Evolutionary conservation across 2,329 filamentous ascomycete genomes (phyloP), one percentile per base, ranked within the genome.

Genomic region (Fusarium chuoi): DNA sequence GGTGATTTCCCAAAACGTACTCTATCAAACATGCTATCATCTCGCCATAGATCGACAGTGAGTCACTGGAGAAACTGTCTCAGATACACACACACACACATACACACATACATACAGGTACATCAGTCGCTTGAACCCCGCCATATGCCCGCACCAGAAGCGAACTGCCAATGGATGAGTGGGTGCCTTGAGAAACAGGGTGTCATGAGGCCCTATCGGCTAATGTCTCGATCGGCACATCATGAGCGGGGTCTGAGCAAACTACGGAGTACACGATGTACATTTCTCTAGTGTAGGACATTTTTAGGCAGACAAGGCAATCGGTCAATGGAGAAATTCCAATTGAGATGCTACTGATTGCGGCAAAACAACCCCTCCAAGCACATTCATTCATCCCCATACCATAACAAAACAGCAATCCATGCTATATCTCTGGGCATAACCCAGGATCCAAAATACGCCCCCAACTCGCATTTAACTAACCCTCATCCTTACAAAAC

Each of bases 151-250:
- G 26, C 41, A 38, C 26, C 59, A 62, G 15, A 51, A 57, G 24
- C 35, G 51, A 38, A 55, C 52, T 59, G 33, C 42, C 59, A 39
- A 65, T 30, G 22, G 62, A 65, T 30, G 22, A 56, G 44, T 72
- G 22, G 62, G 44, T 72, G 68, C 63, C 68, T 71, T 68, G 68
- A 46, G 68, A 70, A 45, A 52, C 51, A 35, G 42, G 68, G 68
- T 68, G 68, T 71, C 69, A 71, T 71, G 58, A 51, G 66, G 45
- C 57, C 61, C 58, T 49, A 41, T 51, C 57, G 63, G 55, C 28
- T 55, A 62, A 68, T 39, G 54, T 61, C 56, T 62, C 15, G 39
- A 69, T 57, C 62, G 62, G 39, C 55, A 54, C 41, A 65, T 48
- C 48, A 46, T 64, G 35, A 56, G 62, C 41, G 68, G 68, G 67